These are phyloP conservation scores for Puccinellia tenuiflora DNA, from an alignment of 176 grass and related monocot species.

Conservation along the genomic window DNA sequence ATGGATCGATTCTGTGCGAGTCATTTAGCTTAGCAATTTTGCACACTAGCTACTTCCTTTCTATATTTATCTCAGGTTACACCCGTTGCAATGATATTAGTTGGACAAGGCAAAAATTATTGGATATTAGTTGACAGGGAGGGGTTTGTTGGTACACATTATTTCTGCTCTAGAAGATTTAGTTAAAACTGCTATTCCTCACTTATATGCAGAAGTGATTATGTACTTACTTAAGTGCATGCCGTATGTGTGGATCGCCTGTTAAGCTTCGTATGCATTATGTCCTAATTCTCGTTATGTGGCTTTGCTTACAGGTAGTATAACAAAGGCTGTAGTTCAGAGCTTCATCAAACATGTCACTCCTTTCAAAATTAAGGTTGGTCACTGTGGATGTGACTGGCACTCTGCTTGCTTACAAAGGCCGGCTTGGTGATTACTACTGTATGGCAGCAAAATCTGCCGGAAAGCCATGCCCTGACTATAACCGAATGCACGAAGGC, in stretches of 20 bases:
- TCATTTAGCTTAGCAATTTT: background rate
- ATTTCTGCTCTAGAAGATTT: too few relatives aligned
- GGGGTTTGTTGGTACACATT: background rate
- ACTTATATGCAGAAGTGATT: too few relatives aligned
- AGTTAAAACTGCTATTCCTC: too few relatives aligned
- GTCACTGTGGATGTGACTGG: constrained; percentile 94
- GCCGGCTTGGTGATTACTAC: constrained; percentile 95
- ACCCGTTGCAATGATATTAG: background rate
- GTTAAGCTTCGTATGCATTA: too few relatives aligned
- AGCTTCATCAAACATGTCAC: constrained; percentile 44
- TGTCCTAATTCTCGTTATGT: background rate
- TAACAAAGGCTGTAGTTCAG: background rate
- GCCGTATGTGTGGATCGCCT: too few relatives aligned
- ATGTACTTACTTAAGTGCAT: too few relatives aligned
- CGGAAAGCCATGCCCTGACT: constrained; percentile 85
- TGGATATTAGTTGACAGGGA: background rate
- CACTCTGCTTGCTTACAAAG: constrained; percentile 94
- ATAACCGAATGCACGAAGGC: constrained; percentile 90
- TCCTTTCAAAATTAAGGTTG: constrained; percentile 71
- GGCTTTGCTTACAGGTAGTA: constrained; percentile 10
- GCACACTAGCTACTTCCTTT: background rate
- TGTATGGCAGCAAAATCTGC: constrained; percentile 93
- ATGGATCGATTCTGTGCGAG: background rate
- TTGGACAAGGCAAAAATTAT: background rate
- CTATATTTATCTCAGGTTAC: background rate